Evolutionary conservation across 2,329 filamentous ascomycete species (phyloP).

Genomic region (Penicillium aurantiogriseum): DNA sequence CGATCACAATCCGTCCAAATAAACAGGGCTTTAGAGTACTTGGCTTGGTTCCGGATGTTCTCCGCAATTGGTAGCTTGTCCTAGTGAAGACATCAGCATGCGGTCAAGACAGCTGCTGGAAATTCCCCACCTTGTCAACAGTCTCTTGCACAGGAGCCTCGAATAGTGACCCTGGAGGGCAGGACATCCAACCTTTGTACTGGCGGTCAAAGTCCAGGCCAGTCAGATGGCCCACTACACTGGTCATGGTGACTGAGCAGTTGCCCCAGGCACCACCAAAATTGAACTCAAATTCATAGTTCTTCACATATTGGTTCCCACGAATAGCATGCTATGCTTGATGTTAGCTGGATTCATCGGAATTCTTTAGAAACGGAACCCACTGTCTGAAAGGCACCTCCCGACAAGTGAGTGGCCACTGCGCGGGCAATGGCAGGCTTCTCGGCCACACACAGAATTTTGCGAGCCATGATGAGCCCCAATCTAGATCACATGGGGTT

Average conservation of each 20-base stretch:
- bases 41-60: slow-evolving; percentile 80
- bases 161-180: slow-evolving; percentile 76
- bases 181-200: slow-evolving; percentile 77
- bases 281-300: slow-evolving; percentile 87
- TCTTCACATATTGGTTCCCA: slow-evolving; percentile 79
- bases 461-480: slow-evolving; percentile 42
- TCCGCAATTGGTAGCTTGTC: slow-evolving; percentile 77
- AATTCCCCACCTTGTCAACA: slow-evolving; percentile 60
- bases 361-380: slow-evolving; percentile 33
- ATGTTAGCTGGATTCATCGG: slow-evolving; percentile 16
- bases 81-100: slow-evolving; percentile 43
- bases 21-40: slow-evolving; percentile 70
- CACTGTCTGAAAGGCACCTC: slow-evolving; percentile 69
- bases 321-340: slow-evolving; percentile 62
- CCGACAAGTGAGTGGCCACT: slow-evolving; percentile 83
- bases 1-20: slow-evolving; percentile 99
- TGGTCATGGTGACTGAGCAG: slow-evolving; percentile 89
- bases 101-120: neutral
- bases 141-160: slow-evolving; percentile 70
- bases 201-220: slow-evolving; percentile 71
- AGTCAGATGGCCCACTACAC: slow-evolving; percentile 84
- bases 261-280: slow-evolving; percentile 78
- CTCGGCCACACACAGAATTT: slow-evolving; percentile 74
- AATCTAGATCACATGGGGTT: slow-evolving; percentile 7
- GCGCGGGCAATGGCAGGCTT: slow-evolving; percentile 96